Base-by-base conservation (phyloP, 768 basidiomycete species). In the Mycena floridula region DNA sequence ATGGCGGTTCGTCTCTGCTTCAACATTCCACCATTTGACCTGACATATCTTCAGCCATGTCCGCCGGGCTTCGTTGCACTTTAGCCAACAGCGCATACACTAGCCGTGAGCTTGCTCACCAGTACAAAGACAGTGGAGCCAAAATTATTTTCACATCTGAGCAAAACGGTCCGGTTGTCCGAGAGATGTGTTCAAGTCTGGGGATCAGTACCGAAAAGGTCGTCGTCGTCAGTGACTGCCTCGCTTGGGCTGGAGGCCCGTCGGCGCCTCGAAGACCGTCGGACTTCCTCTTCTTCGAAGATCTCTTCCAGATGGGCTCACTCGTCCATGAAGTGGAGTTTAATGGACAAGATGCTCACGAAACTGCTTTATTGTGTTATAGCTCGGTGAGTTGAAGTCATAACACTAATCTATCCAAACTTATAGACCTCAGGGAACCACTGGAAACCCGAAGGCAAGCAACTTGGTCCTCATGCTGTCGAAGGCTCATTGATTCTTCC, bases 401-500 rank as follows among this genome's bases (percentile, higher is more conserved):
- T 35, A 3, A 18, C 32, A 9, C 18, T 35, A 15, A n/a, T n/a
- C n/a, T n/a, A n/a, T n/a, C n/a, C n/a, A n/a, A n/a, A n/a, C n/a
- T n/a, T n/a, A n/a, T n/a, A n/a, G n/a, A n/a, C n/a, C n/a, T n/a
- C n/a, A n/a, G n/a, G 88, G 88, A 4, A 90, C 88, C 1, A 88
- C 84, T 0, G 85, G 88, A 2, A 79, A 80, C 50, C 81, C 89
- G 2, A 92, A 91, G 61, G n/a, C n/a, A n/a, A n/a, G n/a, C 7
- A 35, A 35, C 7, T 35, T 13, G 13, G 32, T 7, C 7, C 18
- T 7, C 18, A 13, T 35, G 13, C 18, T 35, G 28, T 30, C 9
- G 9, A 35, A 15, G 13, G 32, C 32, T 35, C n/a, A n/a, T n/a
- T n/a, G n/a, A n/a, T n/a, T n/a, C n/a, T n/a, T n/a, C n/a, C n/a